phyloP scores from a whole-genome alignment of 164 flowering plant genomes.

The Piper betle region DNA sequence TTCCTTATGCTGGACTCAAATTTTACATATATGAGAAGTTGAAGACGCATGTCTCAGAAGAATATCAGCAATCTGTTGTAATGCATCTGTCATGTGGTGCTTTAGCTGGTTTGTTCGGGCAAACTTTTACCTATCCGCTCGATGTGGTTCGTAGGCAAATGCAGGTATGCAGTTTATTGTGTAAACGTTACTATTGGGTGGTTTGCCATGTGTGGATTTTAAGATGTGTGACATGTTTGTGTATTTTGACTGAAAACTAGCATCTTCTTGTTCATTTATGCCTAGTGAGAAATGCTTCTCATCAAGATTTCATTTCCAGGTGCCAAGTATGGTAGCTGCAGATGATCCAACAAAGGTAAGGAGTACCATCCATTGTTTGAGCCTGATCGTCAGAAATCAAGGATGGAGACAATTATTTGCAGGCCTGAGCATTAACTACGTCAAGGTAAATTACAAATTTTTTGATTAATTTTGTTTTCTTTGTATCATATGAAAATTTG shows the following conservation, averaged over 20 bases:
- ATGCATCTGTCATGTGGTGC: slow-evolving; percentile 94
- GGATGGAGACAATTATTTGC: slow-evolving; percentile 90
- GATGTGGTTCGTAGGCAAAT: slow-evolving; percentile 96
- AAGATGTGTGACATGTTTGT: neutral
- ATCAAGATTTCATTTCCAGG: slow-evolving; percentile 29
- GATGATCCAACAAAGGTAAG: slow-evolving; percentile 23
- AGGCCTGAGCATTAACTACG: slow-evolving; percentile 86
- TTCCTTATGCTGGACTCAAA: slow-evolving; percentile 93
- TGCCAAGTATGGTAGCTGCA: slow-evolving; percentile 47
- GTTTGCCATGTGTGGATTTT: neutral
- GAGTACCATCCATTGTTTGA: slow-evolving; percentile 63
- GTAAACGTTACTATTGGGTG: neutral
- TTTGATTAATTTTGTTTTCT: neutral
- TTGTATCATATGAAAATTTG: neutral
- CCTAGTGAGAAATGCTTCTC: no score
- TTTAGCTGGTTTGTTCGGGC: slow-evolving; percentile 89
- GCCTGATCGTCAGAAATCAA: slow-evolving; percentile 49
- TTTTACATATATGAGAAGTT: slow-evolving; percentile 87
- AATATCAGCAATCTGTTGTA: slow-evolving; percentile 64
- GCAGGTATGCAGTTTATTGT: slow-evolving; percentile 47
- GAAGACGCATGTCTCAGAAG: slow-evolving; percentile 81
- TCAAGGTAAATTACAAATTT: slow-evolving; percentile 49
- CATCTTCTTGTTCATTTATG: no score
- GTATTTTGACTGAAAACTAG: no score
- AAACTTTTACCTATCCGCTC: slow-evolving; percentile 84